Base-by-base conservation (phyloP, 176 grass and related monocot species). In the Leersia perrieri region DNA sequence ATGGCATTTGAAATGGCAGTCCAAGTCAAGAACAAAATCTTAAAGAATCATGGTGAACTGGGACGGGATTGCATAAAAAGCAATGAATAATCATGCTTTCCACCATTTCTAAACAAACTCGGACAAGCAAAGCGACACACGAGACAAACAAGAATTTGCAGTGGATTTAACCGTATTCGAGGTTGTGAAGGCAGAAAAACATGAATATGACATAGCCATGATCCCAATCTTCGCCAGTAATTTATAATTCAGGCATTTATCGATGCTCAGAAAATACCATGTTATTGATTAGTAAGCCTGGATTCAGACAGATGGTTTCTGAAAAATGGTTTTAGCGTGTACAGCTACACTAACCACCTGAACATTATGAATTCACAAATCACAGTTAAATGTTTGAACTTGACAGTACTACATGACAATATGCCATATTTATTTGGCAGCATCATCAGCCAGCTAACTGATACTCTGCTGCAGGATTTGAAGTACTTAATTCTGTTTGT, bases 1-100 rank as follows among this genome's bases (percentile, higher is more conserved):
- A 78, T 90, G 88, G 79, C 36, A 61, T 9, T 82, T 60, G 39
- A 60, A 40, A 77, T 11, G 65, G n/a, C 70, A 77, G 49, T 60
- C 29, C 75, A 80, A 30, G n/a, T 39, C n/a, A 22, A 2, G 60
- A 74, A 67, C 72, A 74, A 47, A 20, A 32, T 23, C 16, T 22
- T 44, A 74, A 90, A 67, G 23, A 73, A 82, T 67, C 26, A 25
- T 33, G 18, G 36, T 47, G 73, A 61, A 18, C 16, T 20, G 72
- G 22, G 23, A 44, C 22, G 34, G 75, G 14, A 11, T 57, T 10
- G 33, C 66, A 78, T 90, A 47, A 44, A 77, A 81, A 76, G 38
- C 60, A 47, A 53, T 67, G 60, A 86, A 68, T 68, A 66, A 82
- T 76, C 87, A 41, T 86, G 67, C 12, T 60, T 63, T 63, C 36